Evolutionary conservation across 2,329 filamentous ascomycete genomes (phyloP).

Genomic region (Colletotrichum echinochloae): DNA sequence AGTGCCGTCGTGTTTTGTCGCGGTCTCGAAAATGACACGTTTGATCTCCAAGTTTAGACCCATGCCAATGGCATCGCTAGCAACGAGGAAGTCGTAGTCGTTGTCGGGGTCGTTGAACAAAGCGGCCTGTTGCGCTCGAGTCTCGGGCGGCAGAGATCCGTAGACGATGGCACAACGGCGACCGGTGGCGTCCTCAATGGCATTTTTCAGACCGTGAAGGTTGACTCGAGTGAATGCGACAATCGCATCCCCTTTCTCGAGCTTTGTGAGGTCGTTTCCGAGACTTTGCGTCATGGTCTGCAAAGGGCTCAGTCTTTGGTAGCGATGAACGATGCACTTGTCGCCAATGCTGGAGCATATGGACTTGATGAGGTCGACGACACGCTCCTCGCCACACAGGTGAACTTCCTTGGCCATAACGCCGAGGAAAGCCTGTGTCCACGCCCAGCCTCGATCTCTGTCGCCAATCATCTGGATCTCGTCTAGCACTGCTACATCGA

Average conservation of each 20-base stretch:
- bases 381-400: slow-evolving; percentile 89
- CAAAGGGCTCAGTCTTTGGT: slow-evolving; percentile 85
- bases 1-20: slow-evolving; percentile 76
- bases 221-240: slow-evolving; percentile 86
- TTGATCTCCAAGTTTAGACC: slow-evolving; percentile 94
- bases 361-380: slow-evolving; percentile 81
- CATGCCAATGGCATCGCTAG: slow-evolving; percentile 97
- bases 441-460: slow-evolving; percentile 85
- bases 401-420: slow-evolving; percentile 90
- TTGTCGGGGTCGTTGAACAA: slow-evolving; percentile 96
- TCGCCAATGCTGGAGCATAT: slow-evolving; percentile 86
- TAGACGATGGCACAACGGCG: slow-evolving; percentile 93
- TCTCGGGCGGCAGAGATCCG: slow-evolving; percentile 90
- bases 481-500: slow-evolving; percentile 95
- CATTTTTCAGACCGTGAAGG: slow-evolving; percentile 82
- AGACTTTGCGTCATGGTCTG: slow-evolving; percentile 74
- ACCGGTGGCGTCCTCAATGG: slow-evolving; percentile 81
- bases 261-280: slow-evolving; percentile 69
- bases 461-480: slow-evolving; percentile 98
- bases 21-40: slow-evolving; percentile 86
- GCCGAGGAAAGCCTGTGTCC: slow-evolving; percentile 91
- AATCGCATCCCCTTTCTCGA: slow-evolving; percentile 91
- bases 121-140: slow-evolving; percentile 87
- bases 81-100: slow-evolving; percentile 94
- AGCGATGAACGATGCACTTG: slow-evolving; percentile 82